A percentile compares a stretch with the other conserved stretches of the same genome.
These are phyloP conservation scores for Microsporum canis DNA, from an alignment of 2,329 filamentous ascomycete species.

Conservation along the genomic window DNA sequence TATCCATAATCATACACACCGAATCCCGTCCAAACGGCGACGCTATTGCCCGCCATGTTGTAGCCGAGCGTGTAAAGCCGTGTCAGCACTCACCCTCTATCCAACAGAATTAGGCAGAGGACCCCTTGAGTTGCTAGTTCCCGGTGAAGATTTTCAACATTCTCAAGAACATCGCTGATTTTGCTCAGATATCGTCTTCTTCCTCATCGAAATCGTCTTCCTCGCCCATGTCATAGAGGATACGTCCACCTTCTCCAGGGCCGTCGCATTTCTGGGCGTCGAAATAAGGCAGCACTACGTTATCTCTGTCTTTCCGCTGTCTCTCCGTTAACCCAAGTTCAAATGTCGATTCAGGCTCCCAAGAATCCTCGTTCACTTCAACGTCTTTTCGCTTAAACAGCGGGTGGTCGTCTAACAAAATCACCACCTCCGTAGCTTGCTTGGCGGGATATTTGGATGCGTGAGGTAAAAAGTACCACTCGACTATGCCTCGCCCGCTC, in stretches of 20 bases:
- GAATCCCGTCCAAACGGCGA: neutral
- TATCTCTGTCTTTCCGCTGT: constrained; percentile 74
- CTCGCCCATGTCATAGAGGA: constrained; percentile 90
- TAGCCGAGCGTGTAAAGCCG: neutral
- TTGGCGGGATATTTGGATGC: constrained; percentile 34
- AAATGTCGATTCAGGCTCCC: constrained; percentile 64
- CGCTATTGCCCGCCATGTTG: neutral
- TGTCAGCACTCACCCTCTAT: neutral
- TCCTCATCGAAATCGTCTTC: constrained; percentile 97
- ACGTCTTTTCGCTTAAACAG: constrained; percentile 47
- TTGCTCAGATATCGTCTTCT: constrained; percentile 68
- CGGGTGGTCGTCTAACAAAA: constrained; percentile 65
- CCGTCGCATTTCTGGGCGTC: constrained; percentile 71
- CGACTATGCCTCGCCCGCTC: constrained; percentile 64
- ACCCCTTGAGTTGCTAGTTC: too few species aligned
- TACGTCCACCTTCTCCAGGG: constrained; percentile 75
- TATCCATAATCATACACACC: neutral
- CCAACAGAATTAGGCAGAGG: neutral
- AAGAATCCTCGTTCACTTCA: constrained; percentile 40
- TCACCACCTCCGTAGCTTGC: constrained; percentile 41
- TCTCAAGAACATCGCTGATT: neutral
- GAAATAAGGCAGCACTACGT: constrained; percentile 87
- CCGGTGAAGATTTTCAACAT: neutral
- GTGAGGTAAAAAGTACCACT: constrained; percentile 52
- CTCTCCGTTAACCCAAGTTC: constrained; percentile 79